These are phyloP conservation scores for Casuarina cunninghamiana DNA, from an alignment of 306 rosid genomes.

Conservation along the genomic window DNA sequence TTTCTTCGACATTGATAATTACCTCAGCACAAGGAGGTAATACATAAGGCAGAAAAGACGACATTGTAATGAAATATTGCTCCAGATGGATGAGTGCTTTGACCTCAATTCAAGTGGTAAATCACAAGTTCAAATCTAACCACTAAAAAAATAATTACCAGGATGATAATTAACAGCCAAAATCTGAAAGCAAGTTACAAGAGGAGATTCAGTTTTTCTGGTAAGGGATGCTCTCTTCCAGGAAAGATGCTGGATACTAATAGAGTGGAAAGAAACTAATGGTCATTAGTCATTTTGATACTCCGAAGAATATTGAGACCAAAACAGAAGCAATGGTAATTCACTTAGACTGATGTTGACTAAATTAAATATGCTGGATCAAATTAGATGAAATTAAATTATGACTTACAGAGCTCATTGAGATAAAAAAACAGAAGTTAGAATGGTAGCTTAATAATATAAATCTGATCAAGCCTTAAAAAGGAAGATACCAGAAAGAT, in stretches of 20 bases:
- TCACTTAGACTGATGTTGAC: neutral
- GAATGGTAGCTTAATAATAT: neutral
- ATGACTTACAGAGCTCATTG: neutral
- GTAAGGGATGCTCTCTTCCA: neutral
- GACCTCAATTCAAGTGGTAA: neutral
- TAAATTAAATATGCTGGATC: neutral
- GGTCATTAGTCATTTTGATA: neutral
- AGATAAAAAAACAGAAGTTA: neutral
- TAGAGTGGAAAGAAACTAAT: neutral
- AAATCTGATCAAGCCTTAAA: neutral
- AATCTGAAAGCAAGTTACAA: neutral
- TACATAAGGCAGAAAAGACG: neutral
- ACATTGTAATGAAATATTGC: neutral
- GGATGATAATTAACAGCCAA: neutral
- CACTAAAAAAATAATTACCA: neutral
- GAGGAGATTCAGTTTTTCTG: neutral
- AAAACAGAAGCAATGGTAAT: neutral
- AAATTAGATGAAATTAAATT: neutral
- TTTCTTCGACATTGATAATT: neutral
- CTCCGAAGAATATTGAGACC: neutral
- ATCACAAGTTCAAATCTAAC: neutral
- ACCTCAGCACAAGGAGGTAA: neutral
- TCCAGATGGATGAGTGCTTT: neutral
- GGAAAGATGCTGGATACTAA: neutral
- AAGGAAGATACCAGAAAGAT: conserved; percentile 44